These are phyloP conservation scores for Salix caprea DNA, from an alignment of 345 rosid species.

Conservation along the genomic window DNA sequence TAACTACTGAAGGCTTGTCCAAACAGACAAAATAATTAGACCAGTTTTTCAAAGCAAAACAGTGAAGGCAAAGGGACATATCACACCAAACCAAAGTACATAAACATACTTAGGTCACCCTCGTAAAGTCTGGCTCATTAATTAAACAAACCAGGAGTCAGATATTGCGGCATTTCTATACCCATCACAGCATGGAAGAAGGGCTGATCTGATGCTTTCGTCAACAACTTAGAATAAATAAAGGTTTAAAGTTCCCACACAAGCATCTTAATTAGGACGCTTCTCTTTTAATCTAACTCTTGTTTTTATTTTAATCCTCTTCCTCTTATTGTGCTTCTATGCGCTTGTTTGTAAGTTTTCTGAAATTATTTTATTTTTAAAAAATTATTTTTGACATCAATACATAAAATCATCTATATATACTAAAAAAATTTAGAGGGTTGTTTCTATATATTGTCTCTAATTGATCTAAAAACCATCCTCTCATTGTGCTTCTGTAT, in stretches of 20 bases:
- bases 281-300: background rate
- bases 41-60: background rate
- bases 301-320: background rate
- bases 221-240: constrained; percentile 1
- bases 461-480: too few species aligned
- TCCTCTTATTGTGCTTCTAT: too few species aligned
- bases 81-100: background rate
- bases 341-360: too few species aligned
- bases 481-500: background rate
- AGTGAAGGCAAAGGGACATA: background rate
- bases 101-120: background rate
- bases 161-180: constrained; percentile 17
- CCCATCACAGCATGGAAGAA: background rate
- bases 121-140: background rate
- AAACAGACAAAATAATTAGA: background rate
- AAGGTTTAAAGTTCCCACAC: background rate
- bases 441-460: too few species aligned
- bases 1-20: background rate
- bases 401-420: too few species aligned
- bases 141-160: constrained; percentile 6
- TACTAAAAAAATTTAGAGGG: too few species aligned
- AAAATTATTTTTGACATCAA: too few species aligned
- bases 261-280: background rate
- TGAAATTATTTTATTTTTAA: too few species aligned
- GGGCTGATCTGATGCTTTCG: constrained; percentile 9